These are phyloP conservation scores for Lophiotrema nucula DNA, from an alignment of 495 filamentous ascomycete genomes.

Conservation along the genomic window DNA sequence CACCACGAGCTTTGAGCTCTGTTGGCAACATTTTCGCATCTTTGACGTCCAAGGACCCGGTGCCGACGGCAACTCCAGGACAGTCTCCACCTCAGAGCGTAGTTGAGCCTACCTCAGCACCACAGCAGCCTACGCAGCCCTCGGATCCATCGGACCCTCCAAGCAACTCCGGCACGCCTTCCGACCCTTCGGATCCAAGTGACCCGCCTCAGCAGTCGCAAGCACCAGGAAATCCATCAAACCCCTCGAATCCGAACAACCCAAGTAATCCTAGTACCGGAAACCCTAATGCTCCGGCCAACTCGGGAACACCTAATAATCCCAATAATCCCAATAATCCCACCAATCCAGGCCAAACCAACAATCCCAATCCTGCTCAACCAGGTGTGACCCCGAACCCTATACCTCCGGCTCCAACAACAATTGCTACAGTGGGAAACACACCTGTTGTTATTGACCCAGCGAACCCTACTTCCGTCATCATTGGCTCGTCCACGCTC, in stretches of 20 bases:
- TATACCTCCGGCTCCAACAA: conserved; percentile 9
- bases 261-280: neutral
- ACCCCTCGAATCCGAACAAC: neutral
- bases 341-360: neutral
- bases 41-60: neutral
- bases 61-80: neutral
- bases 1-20: conserved; percentile 11
- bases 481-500: conserved; percentile 11
- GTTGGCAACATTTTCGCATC: conserved; percentile 16
- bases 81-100: conserved; percentile 1
- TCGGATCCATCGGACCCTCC: neutral
- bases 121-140: neutral
- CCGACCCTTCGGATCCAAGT: neutral
- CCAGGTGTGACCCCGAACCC: neutral
- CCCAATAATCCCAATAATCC: neutral
- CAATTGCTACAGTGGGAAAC: conserved; percentile 14
- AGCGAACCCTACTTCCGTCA: neutral
- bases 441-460: conserved; percentile 5
- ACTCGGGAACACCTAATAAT: neutral
- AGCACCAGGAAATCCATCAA: neutral
- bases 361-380: neutral
- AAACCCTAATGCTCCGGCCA: too few species aligned
- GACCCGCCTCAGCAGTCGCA: neutral
- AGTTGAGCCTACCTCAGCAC: neutral
- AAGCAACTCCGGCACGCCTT: neutral